phyloP scores from a whole-genome alignment of 768 basidiomycete species.

The Glaciozyma antarctica region DNA sequence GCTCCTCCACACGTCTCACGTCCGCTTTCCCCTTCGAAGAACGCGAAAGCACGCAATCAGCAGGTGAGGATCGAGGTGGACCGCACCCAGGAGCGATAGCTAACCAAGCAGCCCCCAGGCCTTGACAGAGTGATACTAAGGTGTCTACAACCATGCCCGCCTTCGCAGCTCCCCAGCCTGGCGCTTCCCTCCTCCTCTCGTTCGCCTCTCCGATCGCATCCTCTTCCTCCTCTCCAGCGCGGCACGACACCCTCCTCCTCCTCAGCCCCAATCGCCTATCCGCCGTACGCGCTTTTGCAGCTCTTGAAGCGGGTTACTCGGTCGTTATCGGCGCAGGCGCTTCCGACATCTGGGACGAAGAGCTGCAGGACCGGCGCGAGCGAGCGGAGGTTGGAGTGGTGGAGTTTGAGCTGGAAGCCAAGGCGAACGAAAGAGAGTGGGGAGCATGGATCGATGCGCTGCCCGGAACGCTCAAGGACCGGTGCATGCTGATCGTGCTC shows the following conservation, averaged over 20 bases:
- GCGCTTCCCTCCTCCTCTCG: constrained; percentile 69
- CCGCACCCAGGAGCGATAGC: no score
- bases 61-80: no score
- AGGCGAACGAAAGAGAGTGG: constrained; percentile 10
- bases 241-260: constrained; percentile 50
- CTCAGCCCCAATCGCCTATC: constrained; percentile 71
- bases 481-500: constrained; percentile 58
- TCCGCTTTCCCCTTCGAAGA: no score
- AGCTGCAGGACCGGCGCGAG: constrained; percentile 56
- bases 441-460: constrained; percentile 12
- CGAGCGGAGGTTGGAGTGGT: constrained; percentile 52
- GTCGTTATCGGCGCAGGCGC: constrained; percentile 22
- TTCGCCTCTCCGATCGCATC: constrained; percentile 48
- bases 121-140: no score
- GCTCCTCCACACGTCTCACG: no score
- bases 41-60: no score
- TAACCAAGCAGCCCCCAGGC: no score
- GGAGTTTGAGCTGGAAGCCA: constrained; percentile 39
- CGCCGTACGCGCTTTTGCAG: constrained; percentile 62
- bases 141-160: neutral
- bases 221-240: constrained; percentile 18
- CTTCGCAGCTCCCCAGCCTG: constrained; percentile 36
- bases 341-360: constrained; percentile 10
- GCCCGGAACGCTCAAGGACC: constrained; percentile 4
- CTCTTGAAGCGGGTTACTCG: constrained; percentile 32